These are phyloP conservation scores for Linum tenue DNA, from an alignment of 345 rosid species.

Conservation along the genomic window DNA sequence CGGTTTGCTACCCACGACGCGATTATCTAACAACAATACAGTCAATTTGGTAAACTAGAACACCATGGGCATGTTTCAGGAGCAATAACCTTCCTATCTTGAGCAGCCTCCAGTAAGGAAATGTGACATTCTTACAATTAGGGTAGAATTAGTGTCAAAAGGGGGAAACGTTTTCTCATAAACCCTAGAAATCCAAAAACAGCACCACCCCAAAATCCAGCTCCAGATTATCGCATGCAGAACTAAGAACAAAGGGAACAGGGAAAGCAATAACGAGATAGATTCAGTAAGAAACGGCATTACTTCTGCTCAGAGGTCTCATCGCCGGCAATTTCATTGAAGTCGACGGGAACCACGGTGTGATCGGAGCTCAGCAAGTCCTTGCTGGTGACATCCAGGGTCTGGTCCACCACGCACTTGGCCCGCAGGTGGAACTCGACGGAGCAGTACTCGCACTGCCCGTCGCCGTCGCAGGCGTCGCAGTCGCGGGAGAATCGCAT, in stretches of 20 bases:
- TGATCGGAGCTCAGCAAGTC: slow-evolving; percentile 79
- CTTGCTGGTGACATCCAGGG: slow-evolving; percentile 82
- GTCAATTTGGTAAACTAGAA: background rate
- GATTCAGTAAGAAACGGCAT: background rate
- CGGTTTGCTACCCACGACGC: background rate
- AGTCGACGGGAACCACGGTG: slow-evolving; percentile 78
- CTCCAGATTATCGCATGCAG: background rate
- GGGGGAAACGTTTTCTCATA: background rate
- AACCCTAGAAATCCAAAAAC: background rate
- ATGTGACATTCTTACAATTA: background rate
- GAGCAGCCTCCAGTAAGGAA: background rate
- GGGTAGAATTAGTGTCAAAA: too few species aligned
- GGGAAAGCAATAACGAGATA: background rate
- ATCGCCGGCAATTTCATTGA: slow-evolving; percentile 39
- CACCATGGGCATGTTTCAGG: background rate
- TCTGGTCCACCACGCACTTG: slow-evolving; percentile 71
- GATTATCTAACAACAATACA: background rate
- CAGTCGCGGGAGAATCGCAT: slow-evolving; percentile 97
- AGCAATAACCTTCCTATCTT: background rate
- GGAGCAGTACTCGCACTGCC: slow-evolving; percentile 94
- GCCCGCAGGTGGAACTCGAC: slow-evolving; percentile 80
- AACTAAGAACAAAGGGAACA: background rate
- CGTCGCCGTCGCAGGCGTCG: slow-evolving; percentile 93
- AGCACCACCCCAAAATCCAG: background rate
- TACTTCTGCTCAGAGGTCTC: slow-evolving; percentile 66